A percentile compares a stretch with the other conserved stretches of the same genome.
phyloP scores from a whole-genome alignment of 192 early-diverging fungal species.

The Helicostylum pulchrum region DNA sequence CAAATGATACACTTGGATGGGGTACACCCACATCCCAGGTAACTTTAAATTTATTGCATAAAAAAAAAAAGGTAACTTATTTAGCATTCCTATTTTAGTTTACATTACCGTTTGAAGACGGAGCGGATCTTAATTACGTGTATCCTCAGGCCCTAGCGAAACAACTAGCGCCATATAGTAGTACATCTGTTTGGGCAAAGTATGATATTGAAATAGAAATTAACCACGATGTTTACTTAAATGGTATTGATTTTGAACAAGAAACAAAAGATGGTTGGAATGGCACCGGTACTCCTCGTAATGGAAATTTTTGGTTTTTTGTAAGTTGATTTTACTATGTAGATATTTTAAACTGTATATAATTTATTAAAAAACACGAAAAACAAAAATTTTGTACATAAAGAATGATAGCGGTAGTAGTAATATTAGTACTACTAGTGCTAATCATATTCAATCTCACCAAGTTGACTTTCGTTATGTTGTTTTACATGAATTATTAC shows the following conservation, averaged over 20 bases:
- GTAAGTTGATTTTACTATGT: constrained; percentile 1
- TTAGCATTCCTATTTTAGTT: constrained; percentile 18
- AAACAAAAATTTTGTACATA: neutral
- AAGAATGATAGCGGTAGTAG: neutral
- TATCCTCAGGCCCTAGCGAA: constrained; percentile 38
- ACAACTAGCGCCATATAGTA: constrained; percentile 28
- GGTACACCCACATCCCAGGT: constrained; percentile 14
- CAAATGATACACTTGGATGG: constrained; percentile 14
- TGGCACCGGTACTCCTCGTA: constrained; percentile 21
- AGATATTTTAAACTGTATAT: neutral
- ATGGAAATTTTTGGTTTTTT: constrained; percentile 33
- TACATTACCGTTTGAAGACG: constrained; percentile 29
- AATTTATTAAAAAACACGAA: neutral
- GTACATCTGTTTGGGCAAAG: constrained; percentile 22
- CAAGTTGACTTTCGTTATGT: constrained; percentile 34
- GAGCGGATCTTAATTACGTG: constrained; percentile 31
- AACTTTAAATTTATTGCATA: neutral
- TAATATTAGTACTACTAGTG: constrained; percentile 22
- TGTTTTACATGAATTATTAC: constrained; percentile 30
- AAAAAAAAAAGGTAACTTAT: neutral
- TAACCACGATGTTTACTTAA: constrained; percentile 36
- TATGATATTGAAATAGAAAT: constrained; percentile 31
- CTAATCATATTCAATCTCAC: constrained; percentile 14
- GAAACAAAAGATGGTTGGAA: constrained; percentile 27
- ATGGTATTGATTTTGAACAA: constrained; percentile 8